These are phyloP conservation scores for Exutisphaerella laricina DNA, from an alignment of 2,329 filamentous ascomycete genomes.

Conservation along the genomic window DNA sequence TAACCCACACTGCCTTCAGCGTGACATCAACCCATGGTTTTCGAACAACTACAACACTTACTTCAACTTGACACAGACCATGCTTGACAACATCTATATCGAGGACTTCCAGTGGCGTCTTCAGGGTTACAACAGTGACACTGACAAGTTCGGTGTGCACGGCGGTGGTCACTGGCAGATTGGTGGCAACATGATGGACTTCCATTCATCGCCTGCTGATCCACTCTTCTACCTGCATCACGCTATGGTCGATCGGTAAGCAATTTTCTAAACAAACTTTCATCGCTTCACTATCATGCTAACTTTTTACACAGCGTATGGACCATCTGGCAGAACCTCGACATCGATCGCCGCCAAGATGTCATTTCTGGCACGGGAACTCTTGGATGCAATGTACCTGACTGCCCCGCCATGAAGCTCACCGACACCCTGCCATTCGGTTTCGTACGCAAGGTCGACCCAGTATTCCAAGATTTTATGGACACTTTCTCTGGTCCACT, in stretches of 20 bases:
- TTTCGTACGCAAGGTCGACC: slow-evolving; percentile 23
- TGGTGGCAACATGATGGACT: slow-evolving; percentile 44
- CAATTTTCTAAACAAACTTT: background rate
- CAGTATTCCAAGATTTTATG: slow-evolving; percentile 28
- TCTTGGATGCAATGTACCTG: slow-evolving; percentile 38
- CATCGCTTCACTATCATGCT: slow-evolving; percentile 13
- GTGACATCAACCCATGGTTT: slow-evolving; percentile 22
- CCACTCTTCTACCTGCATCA: slow-evolving; percentile 42
- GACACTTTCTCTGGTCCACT: slow-evolving; percentile 30
- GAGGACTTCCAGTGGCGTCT: slow-evolving; percentile 27
- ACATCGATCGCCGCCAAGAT: slow-evolving; percentile 36
- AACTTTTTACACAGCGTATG: slow-evolving; percentile 41
- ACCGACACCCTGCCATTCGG: slow-evolving; percentile 37
- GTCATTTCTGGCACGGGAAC: slow-evolving; percentile 43
- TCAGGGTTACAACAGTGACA: slow-evolving; percentile 28
- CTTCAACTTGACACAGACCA: slow-evolving; percentile 16
- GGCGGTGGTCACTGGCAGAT: slow-evolving; percentile 45
- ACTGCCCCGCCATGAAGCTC: slow-evolving; percentile 43
- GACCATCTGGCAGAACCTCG: slow-evolving; percentile 48
- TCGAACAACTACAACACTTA: slow-evolving; percentile 21
- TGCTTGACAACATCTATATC: slow-evolving; percentile 20
- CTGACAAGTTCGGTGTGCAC: slow-evolving; percentile 35
- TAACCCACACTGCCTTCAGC: slow-evolving; percentile 22
- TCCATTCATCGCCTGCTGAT: slow-evolving; percentile 42
- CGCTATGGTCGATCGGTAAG: slow-evolving; percentile 2